Evolutionary conservation across 768 basidiomycete species (phyloP), one percentile per base, ranked within the genome.

Genomic region (Pleurotus djamor): DNA sequence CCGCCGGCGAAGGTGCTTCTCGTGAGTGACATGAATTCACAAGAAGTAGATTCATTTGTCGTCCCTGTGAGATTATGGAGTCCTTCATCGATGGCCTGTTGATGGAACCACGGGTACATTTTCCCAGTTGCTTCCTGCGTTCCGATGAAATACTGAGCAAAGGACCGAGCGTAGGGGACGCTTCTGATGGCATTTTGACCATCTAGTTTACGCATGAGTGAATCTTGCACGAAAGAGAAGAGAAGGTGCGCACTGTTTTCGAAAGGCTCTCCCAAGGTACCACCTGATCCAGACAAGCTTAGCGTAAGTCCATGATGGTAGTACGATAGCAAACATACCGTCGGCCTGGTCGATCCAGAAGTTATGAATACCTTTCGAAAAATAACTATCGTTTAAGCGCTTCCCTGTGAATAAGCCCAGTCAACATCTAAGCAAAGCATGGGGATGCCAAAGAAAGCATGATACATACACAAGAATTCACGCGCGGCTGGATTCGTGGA

Each of bases 271-370:
- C 74, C 74, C 10, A 75, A 61, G 2, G 71, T 72, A 6, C 72
- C 72, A 50, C 73, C 72, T 73, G 48, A 47, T 35, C 50, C 16
- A 28, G 41, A 13, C 17, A 5, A 12, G 41, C 5, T 7, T 41
- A 5, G n/a, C 1, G 10, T 5, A 13, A 12, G 37, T 17, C n/a
- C 12, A 10, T 13, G 6, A 4, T 13, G n/a, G 4, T 38, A 6
- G n/a, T n/a, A n/a, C n/a, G 12, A 32, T 14, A 16, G 6, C 32
- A 16, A 16, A 50, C 66, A 17, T 48, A 71, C 70, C 73, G 56
- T 75, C 73, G 13, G 69, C 74, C 63, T 74, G 72, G 57, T 75
- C 74, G 36, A 74, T 75, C 72, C 74, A 75, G 56, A 73, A 74
- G 59, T 74, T 74, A 52, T 72, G 72, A 33, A 75, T 72, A 4